phyloP scores from a whole-genome alignment of 257 asterid species.

The Ehretia macrophylla region DNA sequence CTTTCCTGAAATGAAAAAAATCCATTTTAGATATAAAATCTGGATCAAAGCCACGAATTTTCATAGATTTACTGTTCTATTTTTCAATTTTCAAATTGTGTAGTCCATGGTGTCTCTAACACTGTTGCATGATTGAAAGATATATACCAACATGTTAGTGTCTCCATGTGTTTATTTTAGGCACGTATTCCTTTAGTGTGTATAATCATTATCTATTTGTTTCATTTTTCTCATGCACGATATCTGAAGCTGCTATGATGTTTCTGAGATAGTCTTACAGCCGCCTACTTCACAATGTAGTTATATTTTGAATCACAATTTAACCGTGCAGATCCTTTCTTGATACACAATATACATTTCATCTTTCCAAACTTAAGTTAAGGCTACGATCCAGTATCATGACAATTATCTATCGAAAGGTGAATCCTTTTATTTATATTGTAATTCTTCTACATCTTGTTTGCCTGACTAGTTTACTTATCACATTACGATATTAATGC shows the following conservation, averaged over 20 bases:
- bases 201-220: neutral
- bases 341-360: slow-evolving; percentile 83
- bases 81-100: no score
- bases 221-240: neutral
- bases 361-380: slow-evolving; percentile 75
- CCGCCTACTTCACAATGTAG: neutral
- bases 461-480: neutral
- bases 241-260: neutral
- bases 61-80: no score
- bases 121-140: no score
- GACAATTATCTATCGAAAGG: slow-evolving; percentile 86
- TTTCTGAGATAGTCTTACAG: neutral
- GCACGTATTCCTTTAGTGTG: neutral
- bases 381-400: slow-evolving; percentile 86
- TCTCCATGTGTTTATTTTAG: neutral
- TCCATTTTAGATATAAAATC: no score
- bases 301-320: slow-evolving; percentile 8
- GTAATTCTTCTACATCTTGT: slow-evolving; percentile 1
- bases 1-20: no score
- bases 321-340: slow-evolving; percentile 78
- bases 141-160: no score
- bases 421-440: slow-evolving; percentile 16
- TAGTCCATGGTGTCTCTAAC: no score
- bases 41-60: no score
- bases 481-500: neutral